Evolutionary conservation across 78 protist species (phyloP), one percentile per base, ranked within the genome.

Genomic region (Chrysochromulina parva): DNA sequence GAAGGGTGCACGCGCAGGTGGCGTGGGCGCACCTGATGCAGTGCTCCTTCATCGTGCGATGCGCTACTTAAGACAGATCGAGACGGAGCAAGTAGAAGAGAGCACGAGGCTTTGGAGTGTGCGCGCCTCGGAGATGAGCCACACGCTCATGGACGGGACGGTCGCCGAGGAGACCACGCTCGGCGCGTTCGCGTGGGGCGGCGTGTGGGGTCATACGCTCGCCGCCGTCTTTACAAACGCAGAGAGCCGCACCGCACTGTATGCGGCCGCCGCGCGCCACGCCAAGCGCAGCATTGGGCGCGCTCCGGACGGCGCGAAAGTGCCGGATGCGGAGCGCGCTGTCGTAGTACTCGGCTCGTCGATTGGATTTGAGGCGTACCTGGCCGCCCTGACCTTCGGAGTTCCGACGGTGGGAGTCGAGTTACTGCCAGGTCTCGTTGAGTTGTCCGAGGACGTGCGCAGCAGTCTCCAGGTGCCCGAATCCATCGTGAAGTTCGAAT

Each of bases 101-200:
- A 16, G 50, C 53, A 50, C n/a, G 26, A 50, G 7, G 52, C 50
- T 50, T 3, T 74, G 84, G 84, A 13, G 13, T 6, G 58, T 0
- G 57, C 84, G 84, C 24, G 84, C 84, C n/a, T 9, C 7, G 16
- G 84, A 74, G 58, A 50, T 74, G 84, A 26, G 47, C 10, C n/a
- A 14, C 38, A n/a, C 84, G 58, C 47, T 74, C 7, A 57, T 1
- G 13, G 52, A n/a, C 71, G 71, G 71, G 24, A 4, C 38, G 20
- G 84, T n/a, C 55, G 48, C 2, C 10, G 48, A 6, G 6, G 58
- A 38, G 28, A 55, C 10, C 26, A 74, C 84, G 14, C 58, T 74
- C 84, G 84, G 84, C 84, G 84, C 84, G 16, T 74, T 74, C 55
- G 84, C 84, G 24, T 74, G 84, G 84, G 84, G 84, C 84, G 84